Evolutionary conservation across 495 filamentous ascomycete species (phyloP).

Genomic region (Hypoxylon cercidicola): DNA sequence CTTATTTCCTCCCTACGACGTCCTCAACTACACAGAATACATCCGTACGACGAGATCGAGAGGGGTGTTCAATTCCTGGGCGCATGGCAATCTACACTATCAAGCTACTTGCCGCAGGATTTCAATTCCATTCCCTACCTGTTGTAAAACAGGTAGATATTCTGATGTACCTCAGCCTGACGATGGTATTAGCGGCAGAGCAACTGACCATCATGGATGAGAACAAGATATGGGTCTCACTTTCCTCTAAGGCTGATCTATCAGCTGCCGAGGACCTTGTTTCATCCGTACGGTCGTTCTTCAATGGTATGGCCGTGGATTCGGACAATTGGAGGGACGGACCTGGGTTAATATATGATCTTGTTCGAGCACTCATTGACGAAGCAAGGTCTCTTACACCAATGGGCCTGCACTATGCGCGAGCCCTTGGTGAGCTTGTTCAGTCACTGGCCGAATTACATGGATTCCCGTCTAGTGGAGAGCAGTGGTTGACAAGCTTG

Average conservation of each 20-base stretch:
- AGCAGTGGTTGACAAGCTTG: constrained; percentile 54
- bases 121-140: constrained; percentile 45
- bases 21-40: constrained; percentile 33
- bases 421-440: constrained; percentile 56
- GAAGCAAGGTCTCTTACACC: constrained; percentile 46
- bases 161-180: constrained; percentile 53
- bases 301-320: constrained; percentile 59
- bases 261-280: constrained; percentile 71
- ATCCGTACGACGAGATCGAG: constrained; percentile 64
- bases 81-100: constrained; percentile 76
- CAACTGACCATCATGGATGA: constrained; percentile 52
- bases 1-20: constrained; percentile 69
- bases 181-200: constrained; percentile 54
- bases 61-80: constrained; percentile 75
- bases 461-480: constrained; percentile 50
- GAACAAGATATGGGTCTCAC: constrained; percentile 49
- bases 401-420: constrained; percentile 60
- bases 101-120: constrained; percentile 58
- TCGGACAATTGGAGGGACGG: constrained; percentile 47
- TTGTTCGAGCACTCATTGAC: constrained; percentile 52
- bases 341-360: constrained; percentile 45
- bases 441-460: constrained; percentile 50
- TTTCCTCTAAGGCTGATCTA: constrained; percentile 58
- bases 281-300: constrained; percentile 62
- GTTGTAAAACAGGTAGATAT: constrained; percentile 50